Evolutionary conservation across 106 monocot species (phyloP).

Genomic region (Narthecium ossifragum): DNA sequence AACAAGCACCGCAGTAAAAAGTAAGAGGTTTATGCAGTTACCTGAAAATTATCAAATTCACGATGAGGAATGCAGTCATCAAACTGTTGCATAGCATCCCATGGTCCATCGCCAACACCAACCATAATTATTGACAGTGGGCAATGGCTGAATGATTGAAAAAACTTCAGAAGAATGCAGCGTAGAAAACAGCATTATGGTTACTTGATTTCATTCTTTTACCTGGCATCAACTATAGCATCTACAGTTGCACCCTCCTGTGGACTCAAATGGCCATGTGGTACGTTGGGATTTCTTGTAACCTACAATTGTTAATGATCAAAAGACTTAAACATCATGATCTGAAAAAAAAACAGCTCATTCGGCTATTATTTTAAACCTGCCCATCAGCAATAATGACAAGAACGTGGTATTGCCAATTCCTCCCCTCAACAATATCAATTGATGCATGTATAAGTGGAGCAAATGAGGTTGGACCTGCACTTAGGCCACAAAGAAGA

Average conservation of each 20-base stretch:
- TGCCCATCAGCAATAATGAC: slow-evolving; percentile 96
- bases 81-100: slow-evolving; percentile 93
- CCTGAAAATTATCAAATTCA: slow-evolving; percentile 98
- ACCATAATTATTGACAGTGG: slow-evolving; percentile 98
- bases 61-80: slow-evolving; percentile 88
- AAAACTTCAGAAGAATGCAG: slow-evolving; percentile 12
- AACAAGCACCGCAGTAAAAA: background rate
- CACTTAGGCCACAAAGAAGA: too few relatives aligned
- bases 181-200: background rate
- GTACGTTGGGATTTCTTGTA: slow-evolving; percentile 39
- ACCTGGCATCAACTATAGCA: slow-evolving; percentile 92
- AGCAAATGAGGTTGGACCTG: slow-evolving; percentile 97
- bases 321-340: background rate
- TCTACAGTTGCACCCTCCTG: slow-evolving; percentile 83
- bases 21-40: slow-evolving; percentile 3
- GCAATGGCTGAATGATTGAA: slow-evolving; percentile 56
- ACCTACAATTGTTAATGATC: too few relatives aligned
- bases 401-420: slow-evolving; percentile 93
- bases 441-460: slow-evolving; percentile 77
- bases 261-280: slow-evolving; percentile 51
- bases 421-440: slow-evolving; percentile 73
- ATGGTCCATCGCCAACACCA: slow-evolving; percentile 98
- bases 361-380: slow-evolving; percentile 21
- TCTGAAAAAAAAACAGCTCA: background rate
- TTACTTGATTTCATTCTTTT: slow-evolving; percentile 2